A percentile compares a stretch with the other conserved stretches of the same genome.
Conservation (phyloP, 2,329 filamentous ascomycete species). For the Ceratocystis ficicola region DNA sequence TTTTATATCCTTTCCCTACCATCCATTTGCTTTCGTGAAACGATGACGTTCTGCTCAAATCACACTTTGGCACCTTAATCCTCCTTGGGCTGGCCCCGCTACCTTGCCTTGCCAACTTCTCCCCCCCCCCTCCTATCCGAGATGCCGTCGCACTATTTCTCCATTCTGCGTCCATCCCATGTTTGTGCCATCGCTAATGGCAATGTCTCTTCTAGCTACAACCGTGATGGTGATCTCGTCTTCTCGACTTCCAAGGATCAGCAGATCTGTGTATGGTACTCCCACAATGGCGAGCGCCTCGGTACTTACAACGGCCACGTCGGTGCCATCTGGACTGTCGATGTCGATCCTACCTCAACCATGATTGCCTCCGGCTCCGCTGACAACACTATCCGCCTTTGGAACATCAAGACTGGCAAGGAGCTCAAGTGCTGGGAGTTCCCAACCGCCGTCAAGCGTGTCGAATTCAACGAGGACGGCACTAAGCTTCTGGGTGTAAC, state of each 20-base stretch:
- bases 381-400: slow-evolving; percentile 95
- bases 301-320: slow-evolving; percentile 95
- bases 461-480: slow-evolving; percentile 94
- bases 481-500: slow-evolving; percentile 83
- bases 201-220: slow-evolving; percentile 48
- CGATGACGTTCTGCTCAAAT: too few relatives aligned
- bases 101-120: background rate
- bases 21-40: too few relatives aligned
- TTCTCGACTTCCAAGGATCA: slow-evolving; percentile 96
- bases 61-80: slow-evolving; percentile 6
- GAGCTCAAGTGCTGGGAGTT: slow-evolving; percentile 97
- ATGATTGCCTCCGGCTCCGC: slow-evolving; percentile 90
- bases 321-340: slow-evolving; percentile 97
- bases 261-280: slow-evolving; percentile 91
- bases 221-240: slow-evolving; percentile 88
- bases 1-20: background rate
- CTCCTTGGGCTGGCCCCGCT: slow-evolving; percentile 21
- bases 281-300: slow-evolving; percentile 93
- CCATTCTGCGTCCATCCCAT: background rate
- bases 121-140: background rate
- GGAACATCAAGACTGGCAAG: slow-evolving; percentile 88
- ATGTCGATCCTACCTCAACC: slow-evolving; percentile 83
- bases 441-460: slow-evolving; percentile 89
- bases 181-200: slow-evolving; percentile 2
- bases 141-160: slow-evolving; percentile 12